Conservation (phyloP, 179 eudicot species). For the Kewa caespitosa region DNA sequence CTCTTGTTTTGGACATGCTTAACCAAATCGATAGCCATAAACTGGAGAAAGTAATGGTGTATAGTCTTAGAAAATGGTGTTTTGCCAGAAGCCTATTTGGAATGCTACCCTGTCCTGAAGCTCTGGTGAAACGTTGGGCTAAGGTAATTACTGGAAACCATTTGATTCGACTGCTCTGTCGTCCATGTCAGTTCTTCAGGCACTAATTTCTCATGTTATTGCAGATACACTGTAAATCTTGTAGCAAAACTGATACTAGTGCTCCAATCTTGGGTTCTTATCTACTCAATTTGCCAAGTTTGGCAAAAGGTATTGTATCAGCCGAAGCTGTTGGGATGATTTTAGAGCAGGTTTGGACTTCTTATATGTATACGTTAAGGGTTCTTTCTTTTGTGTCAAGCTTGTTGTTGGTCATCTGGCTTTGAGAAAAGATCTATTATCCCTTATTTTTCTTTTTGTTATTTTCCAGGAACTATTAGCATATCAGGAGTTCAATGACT, state of each 20-base stretch:
- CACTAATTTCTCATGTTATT: constrained; percentile 27
- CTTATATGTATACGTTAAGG: neutral
- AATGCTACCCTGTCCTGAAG: constrained; percentile 54
- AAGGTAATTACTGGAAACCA: constrained; percentile 51
- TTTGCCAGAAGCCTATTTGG: constrained; percentile 44
- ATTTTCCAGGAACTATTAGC: constrained; percentile 75
- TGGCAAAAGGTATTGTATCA: constrained; percentile 31
- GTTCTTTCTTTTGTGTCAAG: constrained; percentile 2
- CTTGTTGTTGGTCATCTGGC: neutral
- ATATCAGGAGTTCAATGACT: constrained; percentile 52
- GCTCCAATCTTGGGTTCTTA: constrained; percentile 45
- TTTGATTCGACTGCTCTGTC: constrained; percentile 7
- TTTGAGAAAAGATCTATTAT: neutral
- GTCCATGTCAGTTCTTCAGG: constrained; percentile 1
- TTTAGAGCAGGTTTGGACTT: constrained; percentile 69
- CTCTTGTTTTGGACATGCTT: constrained; percentile 59
- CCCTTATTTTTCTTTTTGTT: constrained; percentile 18
- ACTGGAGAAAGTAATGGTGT: constrained; percentile 33
- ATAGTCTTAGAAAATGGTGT: constrained; percentile 72
- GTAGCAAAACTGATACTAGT: constrained; percentile 33
- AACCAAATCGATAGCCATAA: constrained; percentile 39
- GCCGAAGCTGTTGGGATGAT: constrained; percentile 44
- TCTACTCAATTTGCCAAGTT: constrained; percentile 33
- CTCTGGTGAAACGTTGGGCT: constrained; percentile 75
- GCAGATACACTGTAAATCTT: constrained; percentile 58